Conservation (phyloP, 306 rosid species). For the Castanopsis chinensis region DNA sequence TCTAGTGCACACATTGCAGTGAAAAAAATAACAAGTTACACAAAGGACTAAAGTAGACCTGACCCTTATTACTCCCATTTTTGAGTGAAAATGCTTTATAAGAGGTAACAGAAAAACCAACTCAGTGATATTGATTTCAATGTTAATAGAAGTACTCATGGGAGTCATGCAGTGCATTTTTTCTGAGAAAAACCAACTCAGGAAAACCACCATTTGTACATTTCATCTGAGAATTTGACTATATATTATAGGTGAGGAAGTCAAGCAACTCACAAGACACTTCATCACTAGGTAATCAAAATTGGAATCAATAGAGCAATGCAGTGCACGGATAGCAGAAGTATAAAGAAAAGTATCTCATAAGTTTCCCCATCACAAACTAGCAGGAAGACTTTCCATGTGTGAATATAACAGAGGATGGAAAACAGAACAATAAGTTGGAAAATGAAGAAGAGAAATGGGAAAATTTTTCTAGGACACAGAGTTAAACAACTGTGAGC, state of each 20-base stretch:
- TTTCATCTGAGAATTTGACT: neutral
- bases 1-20: no score
- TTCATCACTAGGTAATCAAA: neutral
- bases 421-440: neutral
- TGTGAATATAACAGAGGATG: neutral
- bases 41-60: neutral
- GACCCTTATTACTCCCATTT: neutral
- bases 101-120: neutral
- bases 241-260: neutral
- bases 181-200: neutral
- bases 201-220: neutral
- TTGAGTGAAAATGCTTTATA: neutral
- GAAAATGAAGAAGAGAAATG: neutral
- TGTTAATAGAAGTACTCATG: neutral
- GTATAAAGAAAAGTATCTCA: neutral
- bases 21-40: neutral
- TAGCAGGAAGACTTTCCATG: neutral
- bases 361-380: neutral
- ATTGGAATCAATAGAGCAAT: neutral
- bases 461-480: neutral
- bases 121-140: neutral
- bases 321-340: neutral
- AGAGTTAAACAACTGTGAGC: neutral
- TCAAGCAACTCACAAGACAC: neutral
- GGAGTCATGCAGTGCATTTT: no score